Evolutionary conservation across 306 rosid genomes (phyloP), one percentile per base, ranked within the genome.

Genomic region (Begonia masoniana): DNA sequence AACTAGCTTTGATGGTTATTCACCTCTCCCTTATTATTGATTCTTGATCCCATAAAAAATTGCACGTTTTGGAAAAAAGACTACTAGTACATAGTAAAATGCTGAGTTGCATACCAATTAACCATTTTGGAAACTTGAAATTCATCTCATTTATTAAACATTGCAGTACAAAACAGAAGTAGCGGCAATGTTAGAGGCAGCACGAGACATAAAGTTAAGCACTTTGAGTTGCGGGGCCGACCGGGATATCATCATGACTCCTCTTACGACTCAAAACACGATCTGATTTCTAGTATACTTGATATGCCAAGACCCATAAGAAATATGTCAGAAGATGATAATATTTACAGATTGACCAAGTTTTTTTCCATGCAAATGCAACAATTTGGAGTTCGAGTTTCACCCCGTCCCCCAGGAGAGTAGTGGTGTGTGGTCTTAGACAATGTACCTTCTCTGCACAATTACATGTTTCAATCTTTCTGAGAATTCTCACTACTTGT

Each of bases 121-220:
- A 21, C 24, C 24, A 31, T 5, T 5, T 31, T 31, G 39, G 39
- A 31, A 6, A 31, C 39, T 31, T 4, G 39, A 7, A 31, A 31
- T 31, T 31, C 39, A 31, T 31, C 39, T 43, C 52, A 21, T 54
- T 11, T 41, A 49, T 64, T 36, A 64, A 47, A 15, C 15, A 51
- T 53, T 68, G 59, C 61, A 91, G 97, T 91, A 83, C 87, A 91
- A 91, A 77, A 84, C 76, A 74, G 97, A 84, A 68, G 85, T 86
- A 59, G 94, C 81, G 16, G 51, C 71, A 58, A 91, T 81, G 84
- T 58, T 85, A 71, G 88, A 77, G 51, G 78, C 79, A 51, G 96
- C 97, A 43, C 82, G 75, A 47, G 75, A 80, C 62, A 52, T 79
- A 19, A 71, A 76, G 71, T 51, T 77, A 4, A 60, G 47, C 56